Evolutionary conservation across 1,284 basidiomycete genomes (phyloP).

Genomic region (Rhodotorula sp.): DNA sequence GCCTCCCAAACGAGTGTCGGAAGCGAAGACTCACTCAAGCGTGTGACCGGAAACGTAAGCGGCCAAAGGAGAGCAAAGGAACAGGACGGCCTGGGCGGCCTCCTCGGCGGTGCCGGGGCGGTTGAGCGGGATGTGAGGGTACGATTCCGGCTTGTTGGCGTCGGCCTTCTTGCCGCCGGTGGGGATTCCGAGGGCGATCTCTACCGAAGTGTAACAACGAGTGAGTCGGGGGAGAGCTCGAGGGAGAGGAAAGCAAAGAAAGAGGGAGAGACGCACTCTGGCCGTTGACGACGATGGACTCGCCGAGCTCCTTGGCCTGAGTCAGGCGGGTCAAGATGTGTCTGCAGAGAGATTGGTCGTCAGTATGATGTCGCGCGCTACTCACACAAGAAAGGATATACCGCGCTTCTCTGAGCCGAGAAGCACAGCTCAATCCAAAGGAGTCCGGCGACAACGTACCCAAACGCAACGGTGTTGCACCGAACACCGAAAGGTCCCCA

Average conservation of each 20-base stretch:
- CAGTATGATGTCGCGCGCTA: too few relatives aligned
- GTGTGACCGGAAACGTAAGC: constrained; percentile 79
- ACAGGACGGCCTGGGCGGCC: constrained; percentile 55
- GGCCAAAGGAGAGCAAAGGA: constrained; percentile 65
- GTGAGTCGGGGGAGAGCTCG: background rate
- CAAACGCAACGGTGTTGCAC: constrained; percentile 73
- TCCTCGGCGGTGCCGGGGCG: constrained; percentile 59
- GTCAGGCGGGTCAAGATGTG: constrained; percentile 48
- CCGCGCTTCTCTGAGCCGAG: background rate
- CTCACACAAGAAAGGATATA: too few relatives aligned
- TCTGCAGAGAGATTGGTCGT: background rate
- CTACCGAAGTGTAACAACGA: background rate
- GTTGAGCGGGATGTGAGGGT: constrained; percentile 58
- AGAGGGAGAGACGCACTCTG: constrained; percentile 54
- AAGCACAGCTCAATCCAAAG: too few relatives aligned
- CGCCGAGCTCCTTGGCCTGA: constrained; percentile 74
- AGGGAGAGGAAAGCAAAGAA: background rate
- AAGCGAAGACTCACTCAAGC: constrained; percentile 59
- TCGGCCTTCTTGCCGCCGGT: constrained; percentile 47
- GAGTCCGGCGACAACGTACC: constrained; percentile 55
- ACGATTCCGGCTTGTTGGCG: constrained; percentile 26
- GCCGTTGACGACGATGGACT: constrained; percentile 72
- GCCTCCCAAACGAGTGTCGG: too few relatives aligned
- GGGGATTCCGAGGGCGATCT: constrained; percentile 74
- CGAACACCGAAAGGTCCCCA: constrained; percentile 79